These are phyloP conservation scores for Graphilbum fragrans DNA, from an alignment of 2,329 filamentous ascomycete species.

Conservation along the genomic window DNA sequence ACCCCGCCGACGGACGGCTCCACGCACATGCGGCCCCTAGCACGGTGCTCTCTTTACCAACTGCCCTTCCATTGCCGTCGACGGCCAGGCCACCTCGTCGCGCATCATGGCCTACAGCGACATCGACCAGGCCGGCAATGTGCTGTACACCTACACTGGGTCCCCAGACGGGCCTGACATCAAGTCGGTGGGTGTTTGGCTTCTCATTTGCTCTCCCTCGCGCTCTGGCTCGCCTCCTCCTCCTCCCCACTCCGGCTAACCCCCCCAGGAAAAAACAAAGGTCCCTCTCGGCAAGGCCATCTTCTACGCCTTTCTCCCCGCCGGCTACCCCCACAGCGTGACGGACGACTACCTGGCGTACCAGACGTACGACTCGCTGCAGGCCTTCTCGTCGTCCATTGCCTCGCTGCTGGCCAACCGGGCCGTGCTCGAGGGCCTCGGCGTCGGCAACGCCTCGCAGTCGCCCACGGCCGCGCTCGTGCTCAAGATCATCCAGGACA, in stretches of 20 bases:
- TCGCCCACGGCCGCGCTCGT: slow-evolving; percentile 73
- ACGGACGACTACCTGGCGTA: slow-evolving; percentile 73
- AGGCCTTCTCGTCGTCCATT: slow-evolving; percentile 76
- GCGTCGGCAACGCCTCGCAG: slow-evolving; percentile 68
- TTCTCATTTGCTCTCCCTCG: not conserved
- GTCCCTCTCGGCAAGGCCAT: slow-evolving; percentile 24
- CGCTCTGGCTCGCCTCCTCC: not conserved
- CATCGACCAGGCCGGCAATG: slow-evolving; percentile 24
- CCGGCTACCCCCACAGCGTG: slow-evolving; percentile 80
- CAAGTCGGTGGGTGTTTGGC: slow-evolving; percentile 13
- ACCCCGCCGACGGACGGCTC: too few species aligned
- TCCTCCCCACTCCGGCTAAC: too few species aligned
- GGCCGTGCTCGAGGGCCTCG: slow-evolving; percentile 68
- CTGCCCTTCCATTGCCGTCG: too few species aligned
- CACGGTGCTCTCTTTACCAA: too few species aligned
- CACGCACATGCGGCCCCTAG: too few species aligned
- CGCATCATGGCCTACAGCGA: slow-evolving; percentile 12
- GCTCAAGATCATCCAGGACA: slow-evolving; percentile 72
- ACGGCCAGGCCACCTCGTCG: too few species aligned
- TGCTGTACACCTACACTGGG: slow-evolving; percentile 21
- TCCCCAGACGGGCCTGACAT: slow-evolving; percentile 11
- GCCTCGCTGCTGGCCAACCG: slow-evolving; percentile 68
- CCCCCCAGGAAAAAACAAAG: slow-evolving; percentile 19
- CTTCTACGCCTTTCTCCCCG: slow-evolving; percentile 69
- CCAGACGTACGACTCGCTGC: slow-evolving; percentile 60